Evolutionary conservation across 768 basidiomycete species (phyloP), one percentile per base, ranked within the genome.

Genomic region (Collybia sordida): DNA sequence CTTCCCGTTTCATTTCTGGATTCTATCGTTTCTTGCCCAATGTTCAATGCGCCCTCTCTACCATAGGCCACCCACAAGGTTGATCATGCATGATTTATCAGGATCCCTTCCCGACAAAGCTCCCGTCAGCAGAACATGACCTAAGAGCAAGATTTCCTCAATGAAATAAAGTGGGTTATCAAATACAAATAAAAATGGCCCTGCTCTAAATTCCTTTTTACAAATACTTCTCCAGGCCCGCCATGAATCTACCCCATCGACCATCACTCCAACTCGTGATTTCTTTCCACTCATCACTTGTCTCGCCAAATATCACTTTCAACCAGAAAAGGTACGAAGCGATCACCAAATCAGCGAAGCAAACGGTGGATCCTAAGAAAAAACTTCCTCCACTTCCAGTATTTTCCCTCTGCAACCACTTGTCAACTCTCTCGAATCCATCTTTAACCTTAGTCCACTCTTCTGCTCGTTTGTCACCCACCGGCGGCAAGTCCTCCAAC

Each of bases 251-350:
- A 47, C 14, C 46, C n/a, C 31, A 24, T 25, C 36, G 19, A 12
- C 46, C 46, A 21, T 28, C 36, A 28, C 18, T n/a, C 46, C 35
- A 47, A 22, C 24, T 12, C 9, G 9, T 21, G 14, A 47, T 17
- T 14, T 38, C 38, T 14, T 39, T 18, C 46, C 35, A 38, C 46
- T 47, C 19, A 11, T 3, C 7, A 47, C 46, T 47, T 6, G 34
- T 36, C 35, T 47, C 46, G 17, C 46, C 46, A 21, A 31, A 47
- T 6, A 47, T 47, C 36, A 8, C 24, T 36, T 38, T 47, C 46
- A 36, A 12, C 36, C 36, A 38, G 3, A 17, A 12, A 27, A 24
- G n/a, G 18, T 15, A 47, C 12, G 24, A 19, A 11, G 37, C 47
- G 27, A 40, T 22, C 22, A 40, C 47, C 14, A 47, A 39, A n/a